Evolutionary conservation across 495 filamentous ascomycete genomes (phyloP).

Genomic region (Xylaria venustula): DNA sequence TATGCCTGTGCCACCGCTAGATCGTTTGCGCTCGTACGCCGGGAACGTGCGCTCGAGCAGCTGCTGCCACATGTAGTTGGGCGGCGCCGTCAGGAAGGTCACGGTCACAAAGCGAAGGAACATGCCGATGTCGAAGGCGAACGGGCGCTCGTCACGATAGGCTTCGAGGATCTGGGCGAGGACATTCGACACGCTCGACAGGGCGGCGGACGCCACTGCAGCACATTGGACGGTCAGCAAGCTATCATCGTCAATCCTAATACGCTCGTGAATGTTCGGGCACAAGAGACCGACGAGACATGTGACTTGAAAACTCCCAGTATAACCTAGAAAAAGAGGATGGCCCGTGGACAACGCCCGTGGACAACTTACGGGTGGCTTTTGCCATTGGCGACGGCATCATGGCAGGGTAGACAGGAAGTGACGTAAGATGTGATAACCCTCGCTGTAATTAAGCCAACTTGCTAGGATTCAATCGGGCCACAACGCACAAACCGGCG

Average conservation of each 20-base stretch:
- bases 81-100: slow-evolving; percentile 28
- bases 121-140: slow-evolving; percentile 25
- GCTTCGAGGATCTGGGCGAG: slow-evolving; percentile 32
- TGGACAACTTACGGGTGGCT: slow-evolving; percentile 16
- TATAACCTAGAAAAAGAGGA: no score
- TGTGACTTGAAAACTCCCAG: no score
- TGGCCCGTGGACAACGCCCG: no score
- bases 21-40: slow-evolving; percentile 24
- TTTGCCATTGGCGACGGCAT: slow-evolving; percentile 33
- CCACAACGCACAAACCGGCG: neutral
- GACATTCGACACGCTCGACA: slow-evolving; percentile 30
- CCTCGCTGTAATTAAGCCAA: neutral
- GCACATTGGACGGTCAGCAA: no score
- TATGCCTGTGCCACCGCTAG: no score
- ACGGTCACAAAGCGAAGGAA: slow-evolving; percentile 33
- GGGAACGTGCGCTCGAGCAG: slow-evolving; percentile 32
- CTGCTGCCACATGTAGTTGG: slow-evolving; percentile 35
- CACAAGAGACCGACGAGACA: no score
- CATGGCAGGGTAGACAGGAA: neutral
- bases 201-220: slow-evolving; percentile 23
- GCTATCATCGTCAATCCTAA: neutral
- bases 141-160: slow-evolving; percentile 26
- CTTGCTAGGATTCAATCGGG: slow-evolving; percentile 1
- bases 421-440: neutral
- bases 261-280: no score